Percentiles rank a stretch among this genome's conserved stretches.
Evolutionary conservation across 306 rosid species (phyloP).

Genomic region (Vigna trinervia): DNA sequence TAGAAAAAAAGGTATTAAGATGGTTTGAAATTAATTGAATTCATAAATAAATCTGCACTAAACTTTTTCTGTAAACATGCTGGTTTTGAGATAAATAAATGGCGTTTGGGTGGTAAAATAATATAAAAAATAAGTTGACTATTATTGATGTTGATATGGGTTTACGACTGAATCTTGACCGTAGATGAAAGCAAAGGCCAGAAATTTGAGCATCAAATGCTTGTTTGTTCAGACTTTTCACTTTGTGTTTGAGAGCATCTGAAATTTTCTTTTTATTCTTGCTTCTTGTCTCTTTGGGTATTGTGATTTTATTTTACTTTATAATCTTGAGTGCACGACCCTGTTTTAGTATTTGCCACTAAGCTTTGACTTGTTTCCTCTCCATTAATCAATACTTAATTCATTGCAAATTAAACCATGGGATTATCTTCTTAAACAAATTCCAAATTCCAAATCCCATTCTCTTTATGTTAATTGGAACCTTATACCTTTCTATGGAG

Average conservation of each 20-base stretch:
- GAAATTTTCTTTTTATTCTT: slow-evolving; percentile 33
- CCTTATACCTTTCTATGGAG: neutral
- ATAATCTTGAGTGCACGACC: neutral
- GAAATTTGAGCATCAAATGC: slow-evolving; percentile 59
- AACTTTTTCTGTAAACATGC: neutral
- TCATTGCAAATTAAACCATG: neutral
- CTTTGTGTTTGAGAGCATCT: slow-evolving; percentile 44
- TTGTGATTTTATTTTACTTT: neutral
- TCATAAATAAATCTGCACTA: neutral
- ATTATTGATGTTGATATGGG: slow-evolving; percentile 41
- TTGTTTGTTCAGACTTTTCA: slow-evolving; percentile 32
- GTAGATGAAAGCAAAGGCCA: slow-evolving; percentile 47
- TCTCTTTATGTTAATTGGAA: neutral
- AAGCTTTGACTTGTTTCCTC: neutral
- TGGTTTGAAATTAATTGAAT: neutral
- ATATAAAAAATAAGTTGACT: slow-evolving; percentile 33
- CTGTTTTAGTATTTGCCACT: neutral
- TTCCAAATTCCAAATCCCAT: neutral
- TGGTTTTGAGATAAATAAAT: neutral
- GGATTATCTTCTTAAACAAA: slow-evolving; percentile 5
- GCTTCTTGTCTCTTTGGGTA: neutral
- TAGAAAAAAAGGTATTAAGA: too few species aligned
- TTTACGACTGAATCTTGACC: slow-evolving; percentile 46
- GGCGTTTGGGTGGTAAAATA: neutral
- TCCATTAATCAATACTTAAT: neutral